phyloP scores from a whole-genome alignment of 2,329 filamentous ascomycete genomes.

The Alternaria gansuensis region DNA sequence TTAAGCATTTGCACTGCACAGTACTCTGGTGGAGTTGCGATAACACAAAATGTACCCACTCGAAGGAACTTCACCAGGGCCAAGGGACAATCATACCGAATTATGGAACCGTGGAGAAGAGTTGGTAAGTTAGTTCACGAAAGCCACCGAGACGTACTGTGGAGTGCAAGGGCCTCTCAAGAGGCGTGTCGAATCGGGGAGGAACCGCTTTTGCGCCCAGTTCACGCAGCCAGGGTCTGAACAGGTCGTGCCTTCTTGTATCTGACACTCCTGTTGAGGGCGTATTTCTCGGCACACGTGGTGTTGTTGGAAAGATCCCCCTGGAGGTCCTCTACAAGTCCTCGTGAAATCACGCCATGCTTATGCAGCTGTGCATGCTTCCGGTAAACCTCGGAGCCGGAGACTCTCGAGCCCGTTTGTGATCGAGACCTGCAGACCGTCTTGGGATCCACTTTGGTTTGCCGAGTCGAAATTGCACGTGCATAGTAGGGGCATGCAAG shows the following conservation, averaged over 20 bases:
- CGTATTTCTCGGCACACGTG: conserved; percentile 3
- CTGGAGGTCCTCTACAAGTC: not conserved
- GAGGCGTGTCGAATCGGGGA: conserved; percentile 4
- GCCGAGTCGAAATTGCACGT: conserved; percentile 6
- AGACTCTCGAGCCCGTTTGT: not conserved
- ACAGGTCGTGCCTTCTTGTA: conserved; percentile 1
- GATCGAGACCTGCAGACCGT: not conserved
- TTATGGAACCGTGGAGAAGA: conserved; percentile 12
- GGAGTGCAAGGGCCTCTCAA: conserved; percentile 5
- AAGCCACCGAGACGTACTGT: conserved; percentile 1
- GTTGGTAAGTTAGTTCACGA: conserved; percentile 2
- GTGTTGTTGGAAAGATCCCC: not conserved
- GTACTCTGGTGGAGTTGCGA: conserved; percentile 5
- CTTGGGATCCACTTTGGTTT: not conserved
- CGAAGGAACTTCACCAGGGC: conserved; percentile 1
- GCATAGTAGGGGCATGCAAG: conserved; percentile 2
- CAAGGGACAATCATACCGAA: conserved; percentile 16
- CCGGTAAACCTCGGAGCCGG: not conserved
- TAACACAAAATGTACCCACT: conserved; percentile 10
- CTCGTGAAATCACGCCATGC: not conserved
- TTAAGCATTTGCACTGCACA: conserved; percentile 3
- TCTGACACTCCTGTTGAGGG: not conserved
- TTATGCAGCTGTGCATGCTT: not conserved
- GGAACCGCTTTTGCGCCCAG: conserved; percentile 1
- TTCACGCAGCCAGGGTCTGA: conserved; percentile 8